A percentile compares a stretch with the other conserved stretches of the same genome.
phyloP scores from a whole-genome alignment of 495 filamentous ascomycete species.

The Daldinia decipiens region DNA sequence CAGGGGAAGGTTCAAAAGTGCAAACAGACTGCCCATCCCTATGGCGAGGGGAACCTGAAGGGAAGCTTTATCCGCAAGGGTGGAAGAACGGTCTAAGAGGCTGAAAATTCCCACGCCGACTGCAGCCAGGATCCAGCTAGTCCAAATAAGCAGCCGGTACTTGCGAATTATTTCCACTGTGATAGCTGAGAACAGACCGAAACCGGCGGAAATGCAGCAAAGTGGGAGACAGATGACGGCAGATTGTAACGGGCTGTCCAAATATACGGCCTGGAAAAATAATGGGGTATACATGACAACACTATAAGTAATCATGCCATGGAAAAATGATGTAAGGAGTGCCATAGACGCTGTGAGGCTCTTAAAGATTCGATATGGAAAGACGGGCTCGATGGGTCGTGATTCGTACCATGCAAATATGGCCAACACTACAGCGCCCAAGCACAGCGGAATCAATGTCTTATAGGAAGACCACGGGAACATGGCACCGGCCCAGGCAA shows the following conservation, averaged over 20 bases:
- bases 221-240: neutral
- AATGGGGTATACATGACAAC: neutral
- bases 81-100: neutral
- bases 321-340: neutral
- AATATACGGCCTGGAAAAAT: neutral
- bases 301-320: neutral
- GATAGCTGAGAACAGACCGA: neutral
- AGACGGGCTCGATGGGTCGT: neutral
- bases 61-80: neutral
- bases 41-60: neutral
- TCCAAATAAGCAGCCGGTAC: neutral
- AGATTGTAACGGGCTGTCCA: neutral
- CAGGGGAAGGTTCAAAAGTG: neutral
- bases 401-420: neutral
- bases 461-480: neutral
- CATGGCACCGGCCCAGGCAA: neutral
- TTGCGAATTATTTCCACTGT: neutral
- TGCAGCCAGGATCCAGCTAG: neutral
- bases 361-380: neutral
- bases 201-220: neutral
- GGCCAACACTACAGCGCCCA: neutral
- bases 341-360: neutral
- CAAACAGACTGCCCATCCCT: neutral
- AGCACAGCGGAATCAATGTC: neutral
- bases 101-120: neutral